phyloP scores from a whole-genome alignment of 805 yeast species.

The Kazachstania bromeliacearum region DNA sequence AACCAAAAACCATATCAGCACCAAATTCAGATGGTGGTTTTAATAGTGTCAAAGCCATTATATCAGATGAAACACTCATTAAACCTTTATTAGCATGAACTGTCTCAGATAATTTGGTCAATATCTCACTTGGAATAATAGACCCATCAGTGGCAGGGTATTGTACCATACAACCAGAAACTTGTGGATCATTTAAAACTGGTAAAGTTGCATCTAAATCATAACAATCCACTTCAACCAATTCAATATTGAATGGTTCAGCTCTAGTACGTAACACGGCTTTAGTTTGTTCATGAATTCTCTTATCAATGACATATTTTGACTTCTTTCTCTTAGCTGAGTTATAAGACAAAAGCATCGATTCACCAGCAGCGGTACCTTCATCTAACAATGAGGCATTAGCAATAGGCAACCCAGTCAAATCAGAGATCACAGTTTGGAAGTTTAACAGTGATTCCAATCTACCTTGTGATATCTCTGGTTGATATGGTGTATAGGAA shows the following conservation, averaged over 20 bases:
- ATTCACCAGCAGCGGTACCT: conserved; percentile 97
- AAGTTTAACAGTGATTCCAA: conserved; percentile 81
- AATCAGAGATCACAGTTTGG: conserved; percentile 84
- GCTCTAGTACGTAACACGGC: conserved; percentile 77
- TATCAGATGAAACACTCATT: conserved; percentile 81
- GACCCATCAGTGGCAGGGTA: conserved; percentile 86
- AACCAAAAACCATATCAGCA: conserved; percentile 89
- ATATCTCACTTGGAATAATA: conserved; percentile 39
- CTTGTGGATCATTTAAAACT: conserved; percentile 30
- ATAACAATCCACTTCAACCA: conserved; percentile 48
- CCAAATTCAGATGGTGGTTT: conserved; percentile 78
- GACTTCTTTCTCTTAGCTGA: conserved; percentile 55
- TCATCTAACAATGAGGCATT: conserved; percentile 93
- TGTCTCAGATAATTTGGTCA: conserved; percentile 47
- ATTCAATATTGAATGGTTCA: conserved; percentile 54
- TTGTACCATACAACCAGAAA: conserved; percentile 80
- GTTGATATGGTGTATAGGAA: conserved; percentile 96
- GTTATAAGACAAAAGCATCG: conserved; percentile 77
- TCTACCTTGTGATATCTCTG: conserved; percentile 96
- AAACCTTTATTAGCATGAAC: conserved; percentile 68
- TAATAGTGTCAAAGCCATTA: conserved; percentile 76
- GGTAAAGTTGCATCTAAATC: conserved; percentile 29
- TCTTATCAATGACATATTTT: conserved; percentile 62
- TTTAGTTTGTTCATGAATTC: conserved; percentile 78
- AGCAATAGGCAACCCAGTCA: conserved; percentile 91